Conservation (phyloP, 345 rosid genomes). For the Garcia nutans region DNA sequence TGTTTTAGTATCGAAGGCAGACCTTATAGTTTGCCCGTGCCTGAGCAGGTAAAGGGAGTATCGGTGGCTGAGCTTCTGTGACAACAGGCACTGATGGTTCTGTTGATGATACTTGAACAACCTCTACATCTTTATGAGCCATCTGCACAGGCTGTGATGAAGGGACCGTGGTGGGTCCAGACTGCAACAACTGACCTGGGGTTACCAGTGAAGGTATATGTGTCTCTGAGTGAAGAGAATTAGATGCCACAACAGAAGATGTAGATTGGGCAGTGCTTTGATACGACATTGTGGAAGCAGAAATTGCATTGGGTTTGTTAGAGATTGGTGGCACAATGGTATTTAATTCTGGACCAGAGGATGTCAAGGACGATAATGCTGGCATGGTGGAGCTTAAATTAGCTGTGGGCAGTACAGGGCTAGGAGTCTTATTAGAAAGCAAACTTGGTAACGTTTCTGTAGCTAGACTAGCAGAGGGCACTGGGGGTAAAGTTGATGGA, state of each 20-base stretch:
- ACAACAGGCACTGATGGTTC: slow-evolving; percentile 47
- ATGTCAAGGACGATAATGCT: slow-evolving; percentile 47
- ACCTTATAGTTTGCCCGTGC: slow-evolving; percentile 57
- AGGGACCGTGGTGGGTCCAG: slow-evolving; percentile 44
- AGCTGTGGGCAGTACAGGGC: slow-evolving; percentile 45
- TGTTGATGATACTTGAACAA: slow-evolving; percentile 54
- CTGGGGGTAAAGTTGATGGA: slow-evolving; percentile 38
- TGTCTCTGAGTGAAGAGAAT: slow-evolving; percentile 43
- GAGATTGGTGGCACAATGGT: slow-evolving; percentile 40
- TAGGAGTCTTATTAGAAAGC: slow-evolving; percentile 46
- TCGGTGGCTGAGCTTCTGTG: slow-evolving; percentile 70
- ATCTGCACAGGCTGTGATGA: slow-evolving; percentile 44
- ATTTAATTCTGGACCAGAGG: slow-evolving; percentile 47
- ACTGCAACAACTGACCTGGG: slow-evolving; percentile 74
- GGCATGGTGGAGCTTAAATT: slow-evolving; percentile 44
- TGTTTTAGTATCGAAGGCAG: not conserved
- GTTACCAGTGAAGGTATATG: slow-evolving; percentile 57
- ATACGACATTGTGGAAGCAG: slow-evolving; percentile 47
- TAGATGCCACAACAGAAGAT: slow-evolving; percentile 43
- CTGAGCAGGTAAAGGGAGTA: slow-evolving; percentile 76
- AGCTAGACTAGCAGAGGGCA: slow-evolving; percentile 50
- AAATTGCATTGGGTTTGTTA: slow-evolving; percentile 43
- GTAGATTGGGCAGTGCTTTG: slow-evolving; percentile 44
- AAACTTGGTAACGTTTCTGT: slow-evolving; percentile 56
- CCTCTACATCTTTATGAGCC: slow-evolving; percentile 67